Percentiles rank a stretch among this genome's conserved stretches.
Conservation (phyloP, 257 asterid genomes). For the Solanum habrochaites region DNA sequence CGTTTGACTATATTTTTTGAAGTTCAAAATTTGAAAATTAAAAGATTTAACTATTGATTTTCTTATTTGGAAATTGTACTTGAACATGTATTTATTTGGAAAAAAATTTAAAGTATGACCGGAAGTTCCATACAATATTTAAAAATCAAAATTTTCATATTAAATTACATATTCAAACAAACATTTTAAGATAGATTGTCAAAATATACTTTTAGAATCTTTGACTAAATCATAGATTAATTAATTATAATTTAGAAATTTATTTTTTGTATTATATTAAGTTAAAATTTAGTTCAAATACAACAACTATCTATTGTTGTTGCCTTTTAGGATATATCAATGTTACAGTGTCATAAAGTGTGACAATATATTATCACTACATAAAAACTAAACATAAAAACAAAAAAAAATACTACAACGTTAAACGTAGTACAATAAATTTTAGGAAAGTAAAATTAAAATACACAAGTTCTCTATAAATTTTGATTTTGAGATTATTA, state of each 20-base stretch:
- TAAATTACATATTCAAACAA: not conserved
- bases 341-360: not conserved
- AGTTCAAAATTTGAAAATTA: too few relatives aligned
- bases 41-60: too few relatives aligned
- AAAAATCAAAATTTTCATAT: too few relatives aligned
- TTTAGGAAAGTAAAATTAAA: not conserved
- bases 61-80: too few relatives aligned
- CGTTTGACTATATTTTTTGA: too few relatives aligned
- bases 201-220: too few relatives aligned
- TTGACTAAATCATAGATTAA: not conserved
- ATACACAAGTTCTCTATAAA: not conserved
- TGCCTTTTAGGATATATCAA: not conserved
- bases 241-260: too few relatives aligned
- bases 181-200: not conserved
- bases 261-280: not conserved
- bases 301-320: not conserved
- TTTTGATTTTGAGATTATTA: too few relatives aligned
- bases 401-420: not conserved
- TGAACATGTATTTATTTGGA: not conserved
- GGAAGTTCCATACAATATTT: too few relatives aligned
- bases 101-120: not conserved
- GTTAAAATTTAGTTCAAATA: not conserved
- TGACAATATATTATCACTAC: not conserved
- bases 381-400: not conserved
- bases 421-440: not conserved